Conservation (phyloP, 2,329 filamentous ascomycete genomes). For the Mariannaea sp. region DNA sequence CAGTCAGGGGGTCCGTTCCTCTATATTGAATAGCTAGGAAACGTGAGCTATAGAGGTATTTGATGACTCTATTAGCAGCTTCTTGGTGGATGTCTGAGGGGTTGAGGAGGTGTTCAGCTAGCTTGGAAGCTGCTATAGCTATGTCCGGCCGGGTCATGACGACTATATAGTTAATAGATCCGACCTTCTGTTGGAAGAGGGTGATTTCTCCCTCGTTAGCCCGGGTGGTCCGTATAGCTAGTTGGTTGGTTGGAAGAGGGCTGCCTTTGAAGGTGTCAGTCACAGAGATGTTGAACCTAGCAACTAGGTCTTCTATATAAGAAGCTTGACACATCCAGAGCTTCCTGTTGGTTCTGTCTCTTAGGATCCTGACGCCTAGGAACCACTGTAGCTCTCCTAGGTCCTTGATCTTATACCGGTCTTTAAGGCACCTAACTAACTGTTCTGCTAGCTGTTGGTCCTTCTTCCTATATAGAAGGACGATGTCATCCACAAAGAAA, state of each 20-base stretch:
- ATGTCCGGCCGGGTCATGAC: neutral
- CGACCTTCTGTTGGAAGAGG: constrained; percentile 1
- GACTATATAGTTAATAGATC: neutral
- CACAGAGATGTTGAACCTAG: neutral
- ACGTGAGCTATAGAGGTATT: neutral
- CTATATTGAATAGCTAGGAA: neutral
- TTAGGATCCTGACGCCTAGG: neutral
- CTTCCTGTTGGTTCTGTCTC: neutral
- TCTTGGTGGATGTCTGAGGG: neutral
- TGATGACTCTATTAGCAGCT: neutral
- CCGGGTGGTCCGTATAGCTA: neutral
- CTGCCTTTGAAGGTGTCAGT: neutral
- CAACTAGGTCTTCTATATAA: neutral
- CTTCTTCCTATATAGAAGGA: neutral
- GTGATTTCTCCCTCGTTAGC: neutral
- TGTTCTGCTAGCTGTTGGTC: neutral
- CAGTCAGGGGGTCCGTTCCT: too few species aligned
- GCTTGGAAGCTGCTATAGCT: neutral
- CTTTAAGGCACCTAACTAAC: neutral
- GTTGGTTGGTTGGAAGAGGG: neutral
- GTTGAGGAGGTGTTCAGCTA: neutral
- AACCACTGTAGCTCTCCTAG: neutral
- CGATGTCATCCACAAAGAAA: constrained; percentile 1
- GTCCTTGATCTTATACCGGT: neutral
- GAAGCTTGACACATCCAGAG: neutral